Evolutionary conservation across 2,329 filamentous ascomycete species (phyloP), one percentile per base, ranked within the genome.

Genomic region (Hymenoscyphus scutula): DNA sequence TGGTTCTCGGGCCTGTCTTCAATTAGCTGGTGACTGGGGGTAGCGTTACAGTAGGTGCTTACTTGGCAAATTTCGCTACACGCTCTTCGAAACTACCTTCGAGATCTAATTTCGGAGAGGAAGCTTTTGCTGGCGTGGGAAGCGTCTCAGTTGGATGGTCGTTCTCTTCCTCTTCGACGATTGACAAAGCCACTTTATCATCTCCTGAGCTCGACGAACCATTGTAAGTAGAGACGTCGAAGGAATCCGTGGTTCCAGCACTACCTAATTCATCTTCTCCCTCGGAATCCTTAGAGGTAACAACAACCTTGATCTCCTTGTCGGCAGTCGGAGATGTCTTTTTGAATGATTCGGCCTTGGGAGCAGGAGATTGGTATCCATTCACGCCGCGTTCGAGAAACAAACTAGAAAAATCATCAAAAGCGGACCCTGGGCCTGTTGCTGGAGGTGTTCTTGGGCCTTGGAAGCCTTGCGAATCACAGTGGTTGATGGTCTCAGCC

Each of bases 31-130:
- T 19, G 25, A 30, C 30, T 17, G 13, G 17, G 34, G n/a, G 27
- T 17, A 34, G 17, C 29, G 30, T 38, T 57, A 25, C 25, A 27
- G 25, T 8, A 15, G 15, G 32, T 29, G 53, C 67, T 63, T 69
- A 73, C 71, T 62, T 70, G 63, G 64, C 65, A 30, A 68, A 65
- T 56, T 60, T 69, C 23, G 69, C 70, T 34, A 70, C 63, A 48
- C 71, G 66, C 41, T 71, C 68, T 32, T 61, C 64, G 54, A 70
- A 68, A 15, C 54, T 64, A 41, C 61, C 61, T 25, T 64, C 64
- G 54, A 58, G 17, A 19, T 34, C 56, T 48, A 27, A 17, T 29
- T 63, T 67, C 63, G 63, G 63, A 37, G 65, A 65, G 10, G 55
- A 32, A 8, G 60, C 48, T 55, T 67, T 68, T 19, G 23, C 23